Evolutionary conservation across 2,329 filamentous ascomycete species (phyloP).

Genomic region (Fusarium coffeatum): DNA sequence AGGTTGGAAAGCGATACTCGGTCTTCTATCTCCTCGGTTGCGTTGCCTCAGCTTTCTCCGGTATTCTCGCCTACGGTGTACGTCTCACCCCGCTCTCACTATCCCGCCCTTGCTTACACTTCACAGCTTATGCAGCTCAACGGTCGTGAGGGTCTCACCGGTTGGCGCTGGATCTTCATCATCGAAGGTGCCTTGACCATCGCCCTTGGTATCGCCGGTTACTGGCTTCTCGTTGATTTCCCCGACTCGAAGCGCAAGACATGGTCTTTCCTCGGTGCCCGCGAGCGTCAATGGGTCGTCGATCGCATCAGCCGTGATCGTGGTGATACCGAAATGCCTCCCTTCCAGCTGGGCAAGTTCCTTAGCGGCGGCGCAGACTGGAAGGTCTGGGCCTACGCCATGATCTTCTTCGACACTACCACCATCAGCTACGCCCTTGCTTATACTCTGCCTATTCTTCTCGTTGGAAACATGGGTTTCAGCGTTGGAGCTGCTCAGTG

Average conservation of each 20-base stretch:
- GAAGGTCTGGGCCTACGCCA: slow-evolving; percentile 71
- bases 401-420: slow-evolving; percentile 74
- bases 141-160: slow-evolving; percentile 64
- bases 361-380: slow-evolving; percentile 60
- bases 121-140: slow-evolving; percentile 69
- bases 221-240: slow-evolving; percentile 72
- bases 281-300: slow-evolving; percentile 66
- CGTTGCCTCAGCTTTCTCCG: slow-evolving; percentile 72
- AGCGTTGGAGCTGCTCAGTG: slow-evolving; percentile 72
- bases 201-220: slow-evolving; percentile 60
- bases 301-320: slow-evolving; percentile 67
- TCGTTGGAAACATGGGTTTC: slow-evolving; percentile 73
- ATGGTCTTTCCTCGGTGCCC: slow-evolving; percentile 64
- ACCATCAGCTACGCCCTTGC: slow-evolving; percentile 80
- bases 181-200: slow-evolving; percentile 66
- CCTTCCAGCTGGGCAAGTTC: slow-evolving; percentile 63
- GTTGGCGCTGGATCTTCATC: slow-evolving; percentile 77
- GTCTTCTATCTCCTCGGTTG: slow-evolving; percentile 77
- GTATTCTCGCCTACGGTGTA: slow-evolving; percentile 76
- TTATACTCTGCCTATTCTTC: slow-evolving; percentile 83
- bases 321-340: slow-evolving; percentile 65
- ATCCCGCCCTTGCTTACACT: slow-evolving; percentile 1
- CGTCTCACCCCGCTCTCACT: slow-evolving; percentile 46
- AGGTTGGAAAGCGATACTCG: slow-evolving; percentile 76
- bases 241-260: slow-evolving; percentile 65